Conservation (phyloP, 441 rosid species). For the Populus hybrid region DNA sequence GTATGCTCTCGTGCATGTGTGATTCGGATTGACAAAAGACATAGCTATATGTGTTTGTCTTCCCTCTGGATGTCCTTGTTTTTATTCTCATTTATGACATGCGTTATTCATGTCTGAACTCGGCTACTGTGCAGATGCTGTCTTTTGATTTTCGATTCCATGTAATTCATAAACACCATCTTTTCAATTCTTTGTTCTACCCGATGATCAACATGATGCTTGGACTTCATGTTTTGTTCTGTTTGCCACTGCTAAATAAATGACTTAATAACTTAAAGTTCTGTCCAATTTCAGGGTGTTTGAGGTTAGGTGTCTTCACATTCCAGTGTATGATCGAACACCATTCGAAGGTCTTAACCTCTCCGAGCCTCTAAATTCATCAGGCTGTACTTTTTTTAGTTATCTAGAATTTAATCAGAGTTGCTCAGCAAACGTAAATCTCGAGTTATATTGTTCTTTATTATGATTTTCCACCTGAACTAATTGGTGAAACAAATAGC, state of each 20-base stretch:
- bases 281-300: conserved; percentile 50
- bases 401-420: neutral
- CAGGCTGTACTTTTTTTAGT: neutral
- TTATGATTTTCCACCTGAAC: neutral
- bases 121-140: neutral
- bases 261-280: neutral
- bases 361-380: neutral
- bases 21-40: neutral
- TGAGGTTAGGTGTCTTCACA: conserved; percentile 64
- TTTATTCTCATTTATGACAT: neutral
- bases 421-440: neutral
- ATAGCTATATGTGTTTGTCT: neutral
- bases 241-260: neutral
- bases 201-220: neutral
- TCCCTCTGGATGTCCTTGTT: neutral
- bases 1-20: neutral
- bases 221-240: neutral
- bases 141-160: neutral
- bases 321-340: conserved; percentile 64
- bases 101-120: neutral
- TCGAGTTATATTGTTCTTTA: neutral
- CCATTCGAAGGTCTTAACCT: conserved; percentile 54
- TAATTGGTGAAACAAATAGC: neutral
- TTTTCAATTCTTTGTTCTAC: neutral
- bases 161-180: too few species aligned